Base-by-base conservation (phyloP, 164 flowering plant species). In the Protea cynaroides region DNA sequence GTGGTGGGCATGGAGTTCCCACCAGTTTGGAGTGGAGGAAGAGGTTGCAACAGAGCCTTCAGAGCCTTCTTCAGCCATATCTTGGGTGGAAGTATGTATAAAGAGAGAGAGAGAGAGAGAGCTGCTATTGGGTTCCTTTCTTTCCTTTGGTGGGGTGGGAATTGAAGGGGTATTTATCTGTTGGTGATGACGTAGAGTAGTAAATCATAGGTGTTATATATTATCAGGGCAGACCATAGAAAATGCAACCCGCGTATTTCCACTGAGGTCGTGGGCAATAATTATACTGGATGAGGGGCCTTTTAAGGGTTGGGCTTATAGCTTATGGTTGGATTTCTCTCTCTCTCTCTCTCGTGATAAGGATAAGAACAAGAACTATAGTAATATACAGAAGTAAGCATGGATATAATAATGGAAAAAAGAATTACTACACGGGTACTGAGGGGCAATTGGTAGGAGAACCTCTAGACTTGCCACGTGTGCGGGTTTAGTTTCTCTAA, bases 201-300 rank as follows among this genome's bases (percentile, higher is more conserved):
- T 53, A 38, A 62, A 29, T n/a, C n/a, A n/a, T 5, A 29, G 34
- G 2, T 29, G 69, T 66, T 70, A 58, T 78, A 61, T 67, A 74
- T 74, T 60, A 71, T 64, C 18, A 22, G 64, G 66, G 78, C 65
- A 65, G 82, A 84, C 88, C 80, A 82, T 74, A 70, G 74, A 78
- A 75, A 69, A 84, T 82, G 88, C 83, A 69, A 21, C 72, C 72
- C 74, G 73, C 61, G 68, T 70, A 71, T 74, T 73, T 71, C 85
- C 85, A 82, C 84, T 80, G 69, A 50, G 70, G 56, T 78, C 58
- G 82, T 79, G 87, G 80, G 72, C 73, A 76, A 82, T 76, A 76
- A 82, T 80, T 82, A 69, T 60, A 65, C 18, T 25, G 62, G 19
- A 56, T 50, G 38, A 14, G 53, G 69, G 65, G 43, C 64, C 51